These are phyloP conservation scores for Grifola frondosa DNA, from an alignment of 1,284 basidiomycete species.

Conservation along the genomic window DNA sequence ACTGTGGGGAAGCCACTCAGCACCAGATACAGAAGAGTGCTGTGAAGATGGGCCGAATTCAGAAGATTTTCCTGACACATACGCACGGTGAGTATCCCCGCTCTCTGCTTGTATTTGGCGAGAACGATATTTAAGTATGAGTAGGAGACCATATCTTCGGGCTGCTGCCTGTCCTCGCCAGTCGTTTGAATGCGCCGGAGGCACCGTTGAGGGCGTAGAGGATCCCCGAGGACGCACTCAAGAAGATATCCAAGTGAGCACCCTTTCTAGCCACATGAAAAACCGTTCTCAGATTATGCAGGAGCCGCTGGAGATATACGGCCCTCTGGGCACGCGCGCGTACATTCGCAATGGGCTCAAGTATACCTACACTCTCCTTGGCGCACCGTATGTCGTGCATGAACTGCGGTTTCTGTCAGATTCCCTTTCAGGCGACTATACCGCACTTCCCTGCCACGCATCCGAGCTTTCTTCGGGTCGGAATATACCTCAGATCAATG, in stretches of 20 bases:
- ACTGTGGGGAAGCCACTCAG: conserved; percentile 90
- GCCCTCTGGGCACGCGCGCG: conserved; percentile 81
- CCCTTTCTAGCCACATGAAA: neutral
- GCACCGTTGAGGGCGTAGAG: conserved; percentile 55
- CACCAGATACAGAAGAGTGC: conserved; percentile 71
- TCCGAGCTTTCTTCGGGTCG: conserved; percentile 65
- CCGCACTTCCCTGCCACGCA: conserved; percentile 44
- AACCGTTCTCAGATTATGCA: neutral
- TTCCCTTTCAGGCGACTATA: conserved; percentile 47
- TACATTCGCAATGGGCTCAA: conserved; percentile 75
- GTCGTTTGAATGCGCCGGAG: conserved; percentile 69
- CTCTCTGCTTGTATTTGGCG: too few species aligned
- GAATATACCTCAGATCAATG: conserved; percentile 65
- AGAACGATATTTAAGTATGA: too few species aligned
- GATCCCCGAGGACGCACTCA: conserved; percentile 46
- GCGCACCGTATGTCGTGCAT: conserved; percentile 83
- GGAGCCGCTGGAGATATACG: conserved; percentile 80
- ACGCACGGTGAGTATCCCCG: conserved; percentile 66
- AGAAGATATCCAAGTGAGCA: conserved; percentile 17
- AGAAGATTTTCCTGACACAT: conserved; percentile 91
- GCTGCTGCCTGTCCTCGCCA: conserved; percentile 70
- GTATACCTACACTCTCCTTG: conserved; percentile 73
- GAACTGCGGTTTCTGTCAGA: conserved; percentile 73
- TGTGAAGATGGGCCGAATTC: conserved; percentile 78
- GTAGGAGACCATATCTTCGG: conserved; percentile 88